Base-by-base conservation (phyloP, 2,329 filamentous ascomycete genomes). In the Alternaria panax region DNA sequence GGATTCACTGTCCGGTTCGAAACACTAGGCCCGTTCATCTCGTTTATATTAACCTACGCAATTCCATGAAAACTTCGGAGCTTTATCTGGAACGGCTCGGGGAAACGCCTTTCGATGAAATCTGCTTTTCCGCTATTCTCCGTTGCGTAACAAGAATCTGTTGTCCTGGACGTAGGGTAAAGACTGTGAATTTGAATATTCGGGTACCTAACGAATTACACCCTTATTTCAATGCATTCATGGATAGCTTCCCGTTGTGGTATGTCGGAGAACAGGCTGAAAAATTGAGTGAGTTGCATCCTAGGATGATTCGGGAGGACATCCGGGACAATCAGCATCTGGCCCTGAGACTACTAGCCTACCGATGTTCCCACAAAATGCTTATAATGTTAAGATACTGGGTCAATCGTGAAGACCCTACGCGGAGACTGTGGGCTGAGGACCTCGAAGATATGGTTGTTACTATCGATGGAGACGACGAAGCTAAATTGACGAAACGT, bases 151-250 rank as follows among this genome's bases (percentile, higher is more conserved):
- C 2, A 1, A 1, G 2, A 1, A 0, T 45, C 5, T 45, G 25
- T 30, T 45, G 42, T n/a, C 42, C 42, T 8, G 42, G 42, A 2
- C n/a, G 20, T 4, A n/a, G 1, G 12, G 5, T 32, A 16, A 47
- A n/a, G 12, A 11, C 12, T 14, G n/a, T 30, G 12, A 14, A 12
- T 3, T 7, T 32, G 12, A 32, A 11, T 6, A 11, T 47, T 5
- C 27, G 1, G 11, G 8, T 3, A 32, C 28, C 12, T 1, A 7
- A 5, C 11, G 5, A 4, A 28, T 0, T 11, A 28, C 5, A 4
- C 18, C 0, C 6, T 12, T 11, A 14, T 20, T 1, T n/a, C 4
- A 18, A 47, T 4, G 1, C 5, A 2, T 38, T 7, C 0, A 11
- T 22, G 5, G 14, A 6, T 7, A n/a, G 5, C 30, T 20, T 32